Percentiles rank a stretch among this genome's conserved stretches.
Conservation (phyloP, 345 rosid genomes). For the Nephelium lappaceum region DNA sequence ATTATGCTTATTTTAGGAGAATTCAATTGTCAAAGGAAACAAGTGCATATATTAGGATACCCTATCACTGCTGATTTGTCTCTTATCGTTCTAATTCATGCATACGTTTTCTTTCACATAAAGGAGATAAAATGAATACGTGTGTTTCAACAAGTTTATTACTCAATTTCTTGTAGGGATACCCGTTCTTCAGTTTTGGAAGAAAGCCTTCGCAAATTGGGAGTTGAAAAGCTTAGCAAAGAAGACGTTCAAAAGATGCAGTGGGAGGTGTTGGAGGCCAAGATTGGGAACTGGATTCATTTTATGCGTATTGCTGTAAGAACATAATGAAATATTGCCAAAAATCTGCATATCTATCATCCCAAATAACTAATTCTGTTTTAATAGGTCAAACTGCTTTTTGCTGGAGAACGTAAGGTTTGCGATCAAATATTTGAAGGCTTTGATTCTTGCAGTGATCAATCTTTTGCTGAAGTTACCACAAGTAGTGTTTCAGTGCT, state of each 20-base stretch:
- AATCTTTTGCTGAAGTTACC: constrained; percentile 89
- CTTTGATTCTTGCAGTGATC: constrained; percentile 85
- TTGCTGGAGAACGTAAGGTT: constrained; percentile 90
- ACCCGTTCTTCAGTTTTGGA: constrained; percentile 79
- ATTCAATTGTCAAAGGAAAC: background rate
- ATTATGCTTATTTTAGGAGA: background rate
- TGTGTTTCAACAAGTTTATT: constrained; percentile 5
- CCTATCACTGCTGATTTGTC: background rate
- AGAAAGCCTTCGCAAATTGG: constrained; percentile 86
- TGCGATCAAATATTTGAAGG: constrained; percentile 93
- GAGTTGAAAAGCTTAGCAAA: constrained; percentile 95
- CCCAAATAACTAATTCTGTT: constrained; percentile 22
- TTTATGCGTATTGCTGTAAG: constrained; percentile 99
- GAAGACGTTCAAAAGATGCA: constrained; percentile 98
- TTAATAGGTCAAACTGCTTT: constrained; percentile 87
- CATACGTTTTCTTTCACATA: background rate
- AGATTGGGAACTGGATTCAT: constrained; percentile 98
- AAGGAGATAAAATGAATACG: background rate
- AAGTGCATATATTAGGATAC: background rate
- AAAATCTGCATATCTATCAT: background rate
- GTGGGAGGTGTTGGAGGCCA: constrained; percentile 98
- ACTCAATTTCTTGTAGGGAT: constrained; percentile 54
- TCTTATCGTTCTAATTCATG: background rate
- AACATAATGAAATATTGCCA: constrained; percentile 7
- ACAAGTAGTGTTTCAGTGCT: constrained; percentile 80